Conservation (phyloP, 2,329 filamentous ascomycete species). For the Paracoccidioides brasiliensis region DNA sequence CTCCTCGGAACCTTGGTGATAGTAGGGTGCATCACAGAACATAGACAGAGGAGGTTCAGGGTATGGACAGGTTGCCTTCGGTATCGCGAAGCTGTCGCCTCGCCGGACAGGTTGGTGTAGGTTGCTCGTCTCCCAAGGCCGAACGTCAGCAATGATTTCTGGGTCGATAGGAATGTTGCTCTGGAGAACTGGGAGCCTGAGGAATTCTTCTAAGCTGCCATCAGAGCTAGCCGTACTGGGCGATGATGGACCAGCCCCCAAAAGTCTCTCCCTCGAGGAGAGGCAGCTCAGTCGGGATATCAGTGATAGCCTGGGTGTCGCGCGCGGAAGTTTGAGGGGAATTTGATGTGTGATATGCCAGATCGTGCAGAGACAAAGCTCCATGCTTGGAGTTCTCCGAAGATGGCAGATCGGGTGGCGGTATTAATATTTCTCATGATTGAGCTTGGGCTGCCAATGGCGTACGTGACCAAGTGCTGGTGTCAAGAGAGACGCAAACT, state of each 20-base stretch:
- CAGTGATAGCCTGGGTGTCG: too few relatives aligned
- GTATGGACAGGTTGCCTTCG: background rate
- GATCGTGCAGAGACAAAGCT: too few relatives aligned
- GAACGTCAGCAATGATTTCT: background rate
- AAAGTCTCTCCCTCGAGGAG: background rate
- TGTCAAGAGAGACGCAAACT: too few relatives aligned
- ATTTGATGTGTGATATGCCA: too few relatives aligned
- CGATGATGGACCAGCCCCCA: background rate
- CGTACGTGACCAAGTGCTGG: too few relatives aligned
- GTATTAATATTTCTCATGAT: too few relatives aligned
- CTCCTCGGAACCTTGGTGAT: background rate
- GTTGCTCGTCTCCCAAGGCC: background rate
- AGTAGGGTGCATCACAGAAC: background rate
- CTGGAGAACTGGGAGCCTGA: background rate
- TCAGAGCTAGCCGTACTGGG: background rate
- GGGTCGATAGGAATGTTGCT: background rate
- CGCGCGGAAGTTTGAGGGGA: too few relatives aligned
- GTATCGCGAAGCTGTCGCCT: background rate
- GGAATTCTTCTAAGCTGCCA: background rate
- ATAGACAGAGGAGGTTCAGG: conserved; percentile 5
- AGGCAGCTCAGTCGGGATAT: background rate
- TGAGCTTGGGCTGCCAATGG: too few relatives aligned
- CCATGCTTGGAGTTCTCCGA: too few relatives aligned
- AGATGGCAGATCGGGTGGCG: too few relatives aligned
- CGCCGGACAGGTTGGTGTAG: background rate